These are phyloP conservation scores for Gossypium anomalum DNA, from an alignment of 345 rosid genomes.

Conservation along the genomic window DNA sequence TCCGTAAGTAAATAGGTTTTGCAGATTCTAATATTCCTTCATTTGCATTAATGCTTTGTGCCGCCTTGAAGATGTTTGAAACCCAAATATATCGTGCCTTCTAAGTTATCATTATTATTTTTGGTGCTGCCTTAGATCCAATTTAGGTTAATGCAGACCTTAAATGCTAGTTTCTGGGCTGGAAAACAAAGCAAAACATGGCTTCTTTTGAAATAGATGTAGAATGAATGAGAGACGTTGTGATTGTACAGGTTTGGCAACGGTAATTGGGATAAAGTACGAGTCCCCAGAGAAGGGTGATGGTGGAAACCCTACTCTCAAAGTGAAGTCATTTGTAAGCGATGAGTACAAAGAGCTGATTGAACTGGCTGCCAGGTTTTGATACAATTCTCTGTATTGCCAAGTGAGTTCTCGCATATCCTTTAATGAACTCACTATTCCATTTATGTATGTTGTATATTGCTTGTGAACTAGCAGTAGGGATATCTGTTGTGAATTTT, in stretches of 20 bases:
- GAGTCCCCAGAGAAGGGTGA: slow-evolving; percentile 45
- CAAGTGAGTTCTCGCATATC: background rate
- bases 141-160: background rate
- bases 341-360: slow-evolving; percentile 56
- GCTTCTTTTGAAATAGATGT: background rate
- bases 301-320: slow-evolving; percentile 28
- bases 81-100: too few relatives aligned
- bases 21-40: background rate
- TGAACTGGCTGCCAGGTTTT: slow-evolving; percentile 42
- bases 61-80: too few relatives aligned
- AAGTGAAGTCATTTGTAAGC: slow-evolving; percentile 81
- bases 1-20: too few relatives aligned
- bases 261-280: slow-evolving; percentile 77
- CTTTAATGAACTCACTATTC: background rate
- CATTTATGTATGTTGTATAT: background rate
- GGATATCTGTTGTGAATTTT: background rate
- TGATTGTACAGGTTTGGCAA: slow-evolving; percentile 55
- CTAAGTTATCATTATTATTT: too few relatives aligned
- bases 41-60: too few relatives aligned
- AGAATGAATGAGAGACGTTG: background rate
- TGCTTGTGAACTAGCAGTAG: background rate
- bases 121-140: background rate
- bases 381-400: background rate
- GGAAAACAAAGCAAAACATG: background rate
- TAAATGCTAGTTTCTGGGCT: background rate